Evolutionary conservation across 2,329 filamentous ascomycete species (phyloP), one percentile per base, ranked within the genome.

Genomic region (Fusarium udum): DNA sequence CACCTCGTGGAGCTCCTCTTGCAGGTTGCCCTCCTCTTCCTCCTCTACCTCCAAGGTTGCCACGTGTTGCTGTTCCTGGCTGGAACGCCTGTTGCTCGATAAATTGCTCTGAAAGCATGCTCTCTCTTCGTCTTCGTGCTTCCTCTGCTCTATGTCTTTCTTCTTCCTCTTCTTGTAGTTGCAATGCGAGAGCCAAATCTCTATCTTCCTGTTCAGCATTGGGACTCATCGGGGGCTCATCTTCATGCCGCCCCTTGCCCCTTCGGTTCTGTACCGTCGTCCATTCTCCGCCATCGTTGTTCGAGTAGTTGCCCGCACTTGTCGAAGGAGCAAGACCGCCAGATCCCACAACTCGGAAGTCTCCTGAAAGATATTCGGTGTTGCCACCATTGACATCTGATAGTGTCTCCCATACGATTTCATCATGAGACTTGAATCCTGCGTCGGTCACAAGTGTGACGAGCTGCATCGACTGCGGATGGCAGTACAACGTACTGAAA

Each of bases 401-500:
- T 4, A 99, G 86, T 15, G 92, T 96, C 82, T 99, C 96, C 96
- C 96, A 99, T 1, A 99, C 94, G 18, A 99, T 91, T 80, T 98
- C 95, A 22, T 95, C 92, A 75, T 98, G 94, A 15, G 87, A 89
- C 16, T 92, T 91, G 78, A 97, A 99, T 2, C 96, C 96, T 32
- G 94, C 93, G 79, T 99, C 96, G 0, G 96, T 98, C 20, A 99
- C 95, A 7, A 99, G 85, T 0, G 93, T 94, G 72, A 95, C 89
- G 3, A 98, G 87, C 73, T 93, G 88, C 45, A 90, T 87, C 1
- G 92, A 94, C 49, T 91, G 85, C 0, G 95, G 94, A 76, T 98
- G 94, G 69, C 95, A 94, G 82, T 97, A 97, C 0, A 99, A 82
- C 0, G 95, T 98, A 46, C 94, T 95, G 79, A 99, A 99, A 80